Evolutionary conservation across 1,284 basidiomycete species (phyloP).

Genomic region (Anthracocystis setariae): DNA sequence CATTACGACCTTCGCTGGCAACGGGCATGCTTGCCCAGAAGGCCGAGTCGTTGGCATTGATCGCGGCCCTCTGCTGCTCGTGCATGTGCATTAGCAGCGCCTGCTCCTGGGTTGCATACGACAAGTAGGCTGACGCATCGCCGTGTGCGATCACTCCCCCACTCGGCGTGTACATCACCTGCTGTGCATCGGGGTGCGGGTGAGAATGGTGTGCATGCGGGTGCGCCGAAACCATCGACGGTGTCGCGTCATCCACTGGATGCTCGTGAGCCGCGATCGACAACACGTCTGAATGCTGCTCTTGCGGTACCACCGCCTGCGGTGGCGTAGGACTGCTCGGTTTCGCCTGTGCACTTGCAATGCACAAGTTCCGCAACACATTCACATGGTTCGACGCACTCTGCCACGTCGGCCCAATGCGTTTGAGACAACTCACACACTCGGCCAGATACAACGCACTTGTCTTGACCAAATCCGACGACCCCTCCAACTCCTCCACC

Average conservation of each 20-base stretch:
- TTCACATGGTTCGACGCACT: conserved; percentile 47
- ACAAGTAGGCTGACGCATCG: conserved; percentile 2
- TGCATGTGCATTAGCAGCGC: conserved; percentile 2
- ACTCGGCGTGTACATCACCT: too few species aligned
- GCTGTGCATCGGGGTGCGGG: too few species aligned
- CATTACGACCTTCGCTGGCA: conserved; percentile 30
- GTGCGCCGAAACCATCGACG: too few species aligned
- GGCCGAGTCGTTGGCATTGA: conserved; percentile 36
- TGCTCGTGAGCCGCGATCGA: too few species aligned
- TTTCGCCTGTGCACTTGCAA: conserved; percentile 42
- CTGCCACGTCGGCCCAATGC: conserved; percentile 48
- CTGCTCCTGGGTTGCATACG: conserved; percentile 4
- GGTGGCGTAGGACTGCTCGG: conserved; percentile 11
- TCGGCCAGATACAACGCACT: conserved; percentile 41
- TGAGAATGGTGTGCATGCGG: too few species aligned
- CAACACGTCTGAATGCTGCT: too few species aligned
- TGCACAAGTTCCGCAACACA: conserved; percentile 35
- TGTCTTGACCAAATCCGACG: conserved; percentile 38
- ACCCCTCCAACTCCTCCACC: conserved; percentile 34
- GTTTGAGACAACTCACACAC: conserved; percentile 43
- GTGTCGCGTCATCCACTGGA: too few species aligned
- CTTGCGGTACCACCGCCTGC: not conserved
- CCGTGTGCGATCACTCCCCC: too few species aligned
- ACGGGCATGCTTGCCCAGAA: conserved; percentile 48
- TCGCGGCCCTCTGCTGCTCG: conserved; percentile 16